Conservation (phyloP, 73 alveolate species). For the Paramecium primaurelia region DNA sequence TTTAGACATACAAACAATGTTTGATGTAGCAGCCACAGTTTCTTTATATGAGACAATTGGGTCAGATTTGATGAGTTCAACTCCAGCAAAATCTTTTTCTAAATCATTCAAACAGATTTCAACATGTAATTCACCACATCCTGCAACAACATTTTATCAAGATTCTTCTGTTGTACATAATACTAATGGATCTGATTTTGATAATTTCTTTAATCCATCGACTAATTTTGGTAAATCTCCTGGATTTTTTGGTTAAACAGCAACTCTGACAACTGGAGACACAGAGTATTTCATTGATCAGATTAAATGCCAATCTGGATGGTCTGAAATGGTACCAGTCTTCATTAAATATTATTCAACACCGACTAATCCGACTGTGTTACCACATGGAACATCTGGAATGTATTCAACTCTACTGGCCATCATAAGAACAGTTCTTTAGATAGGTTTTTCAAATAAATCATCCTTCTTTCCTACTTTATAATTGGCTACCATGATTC, state of each 20-base stretch:
- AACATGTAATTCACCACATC: conserved; percentile 98
- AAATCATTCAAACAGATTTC: conserved; percentile 97
- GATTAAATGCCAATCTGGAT: conserved; percentile 93
- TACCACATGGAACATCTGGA: conserved; percentile 98
- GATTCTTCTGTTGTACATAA: conserved; percentile 86
- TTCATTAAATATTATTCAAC: conserved; percentile 93
- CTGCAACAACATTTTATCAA: conserved; percentile 97
- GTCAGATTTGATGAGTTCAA: conserved; percentile 91
- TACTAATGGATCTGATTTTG: conserved; percentile 97
- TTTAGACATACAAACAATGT: conserved; percentile 91
- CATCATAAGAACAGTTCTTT: conserved; percentile 95
- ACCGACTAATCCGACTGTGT: conserved; percentile 97
- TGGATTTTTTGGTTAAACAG: conserved; percentile 97
- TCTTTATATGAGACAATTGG: conserved; percentile 99
- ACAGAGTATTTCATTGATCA: conserved; percentile 98
- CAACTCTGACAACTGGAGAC: conserved; percentile 99
- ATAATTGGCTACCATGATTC: conserved; percentile 99
- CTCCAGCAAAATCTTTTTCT: conserved; percentile 93
- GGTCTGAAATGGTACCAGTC: conserved; percentile 97
- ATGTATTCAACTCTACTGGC: conserved; percentile 92
- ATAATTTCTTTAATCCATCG: conserved; percentile 96
- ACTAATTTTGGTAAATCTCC: conserved; percentile 97
- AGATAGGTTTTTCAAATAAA: conserved; percentile 88
- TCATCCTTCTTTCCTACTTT: conserved; percentile 97
- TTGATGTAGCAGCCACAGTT: conserved; percentile 87